These are phyloP conservation scores for Suillus cothurnatus DNA, from an alignment of 768 basidiomycete species.

Conservation along the genomic window DNA sequence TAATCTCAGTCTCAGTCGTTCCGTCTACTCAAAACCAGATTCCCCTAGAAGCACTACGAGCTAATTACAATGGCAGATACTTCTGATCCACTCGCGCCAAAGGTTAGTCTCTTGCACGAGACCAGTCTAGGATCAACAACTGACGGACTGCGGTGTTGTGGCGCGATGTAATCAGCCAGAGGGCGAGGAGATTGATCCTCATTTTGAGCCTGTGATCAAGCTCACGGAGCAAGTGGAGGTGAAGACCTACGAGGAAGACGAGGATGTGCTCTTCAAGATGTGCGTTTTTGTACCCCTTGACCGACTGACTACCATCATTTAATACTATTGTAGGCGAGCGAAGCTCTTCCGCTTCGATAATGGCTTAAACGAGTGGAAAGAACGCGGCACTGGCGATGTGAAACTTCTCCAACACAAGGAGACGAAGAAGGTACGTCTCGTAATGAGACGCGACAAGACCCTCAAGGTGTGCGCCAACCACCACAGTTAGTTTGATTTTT, in stretches of 20 bases:
- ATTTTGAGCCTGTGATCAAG: slow-evolving; percentile 96
- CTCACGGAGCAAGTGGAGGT: slow-evolving; percentile 95
- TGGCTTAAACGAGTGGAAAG: slow-evolving; percentile 89
- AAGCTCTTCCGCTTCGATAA: slow-evolving; percentile 96
- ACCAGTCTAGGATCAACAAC: slow-evolving; percentile 4
- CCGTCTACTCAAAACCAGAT: slow-evolving; percentile 2
- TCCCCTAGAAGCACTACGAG: slow-evolving; percentile 4
- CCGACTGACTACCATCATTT: slow-evolving; percentile 24
- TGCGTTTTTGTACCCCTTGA: slow-evolving; percentile 44
- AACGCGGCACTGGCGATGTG: slow-evolving; percentile 95
- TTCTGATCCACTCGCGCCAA: slow-evolving; percentile 68
- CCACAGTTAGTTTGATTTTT: slow-evolving; percentile 57
- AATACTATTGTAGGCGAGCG: slow-evolving; percentile 69
- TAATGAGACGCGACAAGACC: slow-evolving; percentile 99
- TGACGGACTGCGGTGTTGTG: slow-evolving; percentile 4
- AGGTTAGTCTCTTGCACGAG: slow-evolving; percentile 50
- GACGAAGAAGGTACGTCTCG: slow-evolving; percentile 89
- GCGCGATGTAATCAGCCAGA: slow-evolving; percentile 24
- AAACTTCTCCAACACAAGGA: slow-evolving; percentile 89
- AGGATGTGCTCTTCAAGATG: slow-evolving; percentile 95
- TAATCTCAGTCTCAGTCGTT: slow-evolving; percentile 4
- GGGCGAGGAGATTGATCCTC: slow-evolving; percentile 83
- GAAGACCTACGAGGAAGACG: slow-evolving; percentile 95
- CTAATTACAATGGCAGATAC: slow-evolving; percentile 53
- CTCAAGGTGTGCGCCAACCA: slow-evolving; percentile 99